A percentile compares a stretch with the other conserved stretches of the same genome.
These are phyloP conservation scores for Leccinum boreale DNA, from an alignment of 768 basidiomycete genomes.

Conservation along the genomic window DNA sequence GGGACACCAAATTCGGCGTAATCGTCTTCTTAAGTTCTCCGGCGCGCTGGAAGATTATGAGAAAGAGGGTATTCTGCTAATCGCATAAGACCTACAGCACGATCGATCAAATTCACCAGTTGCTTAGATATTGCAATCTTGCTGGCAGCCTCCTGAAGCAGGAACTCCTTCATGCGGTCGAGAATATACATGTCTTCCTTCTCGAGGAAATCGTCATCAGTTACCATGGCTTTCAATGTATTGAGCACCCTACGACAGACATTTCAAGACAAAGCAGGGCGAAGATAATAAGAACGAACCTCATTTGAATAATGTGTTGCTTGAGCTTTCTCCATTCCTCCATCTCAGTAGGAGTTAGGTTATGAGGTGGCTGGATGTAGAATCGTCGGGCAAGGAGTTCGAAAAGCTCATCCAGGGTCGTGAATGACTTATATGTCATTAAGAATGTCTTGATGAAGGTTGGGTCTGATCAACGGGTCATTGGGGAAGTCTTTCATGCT, in stretches of 20 bases:
- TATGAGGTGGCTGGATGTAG: slow-evolving; percentile 69
- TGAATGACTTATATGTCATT: slow-evolving; percentile 96
- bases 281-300: slow-evolving; percentile 47
- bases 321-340: slow-evolving; percentile 84
- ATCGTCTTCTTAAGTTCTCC: slow-evolving; percentile 58
- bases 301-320: slow-evolving; percentile 80
- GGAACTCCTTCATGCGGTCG: slow-evolving; percentile 77
- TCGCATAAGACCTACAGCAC: slow-evolving; percentile 55
- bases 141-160: slow-evolving; percentile 60
- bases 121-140: slow-evolving; percentile 71
- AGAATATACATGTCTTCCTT: slow-evolving; percentile 84
- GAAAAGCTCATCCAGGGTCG: slow-evolving; percentile 76
- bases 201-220: slow-evolving; percentile 78
- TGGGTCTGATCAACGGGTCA: slow-evolving; percentile 47
- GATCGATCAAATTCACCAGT: slow-evolving; percentile 69
- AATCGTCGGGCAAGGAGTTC: slow-evolving; percentile 80
- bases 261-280: slow-evolving; percentile 1
- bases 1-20: slow-evolving; percentile 51
- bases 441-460: slow-evolving; percentile 86
- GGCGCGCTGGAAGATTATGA: slow-evolving; percentile 38
- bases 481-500: background rate
- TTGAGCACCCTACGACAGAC: slow-evolving; percentile 64
- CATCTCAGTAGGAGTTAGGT: slow-evolving; percentile 55
- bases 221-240: slow-evolving; percentile 85
- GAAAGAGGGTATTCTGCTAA: background rate